These are phyloP conservation scores for Annulohypoxylon bovei DNA, from an alignment of 495 filamentous ascomycete genomes.

Conservation along the genomic window DNA sequence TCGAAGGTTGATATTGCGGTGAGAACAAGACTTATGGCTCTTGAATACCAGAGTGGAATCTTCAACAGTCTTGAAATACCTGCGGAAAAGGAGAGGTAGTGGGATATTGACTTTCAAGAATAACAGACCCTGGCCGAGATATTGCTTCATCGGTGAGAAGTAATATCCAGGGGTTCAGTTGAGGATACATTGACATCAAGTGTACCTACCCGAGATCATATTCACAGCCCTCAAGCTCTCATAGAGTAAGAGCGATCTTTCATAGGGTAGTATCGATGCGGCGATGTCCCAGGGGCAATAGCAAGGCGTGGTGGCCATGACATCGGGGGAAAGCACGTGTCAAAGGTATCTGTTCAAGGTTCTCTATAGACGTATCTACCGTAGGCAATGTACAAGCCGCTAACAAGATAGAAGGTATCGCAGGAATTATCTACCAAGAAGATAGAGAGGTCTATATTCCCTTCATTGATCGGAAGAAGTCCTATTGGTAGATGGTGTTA, in stretches of 20 bases:
- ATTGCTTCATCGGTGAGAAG: too few species aligned
- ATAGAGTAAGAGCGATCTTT: background rate
- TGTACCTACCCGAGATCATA: background rate
- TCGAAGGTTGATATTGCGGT: too few species aligned
- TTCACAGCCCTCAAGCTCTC: background rate
- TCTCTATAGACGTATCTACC: conserved; percentile 27
- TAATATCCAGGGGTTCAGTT: too few species aligned
- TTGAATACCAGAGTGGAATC: too few species aligned
- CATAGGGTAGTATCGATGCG: background rate
- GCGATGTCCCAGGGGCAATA: background rate
- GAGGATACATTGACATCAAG: background rate
- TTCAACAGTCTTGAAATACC: too few species aligned
- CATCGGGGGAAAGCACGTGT: background rate
- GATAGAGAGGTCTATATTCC: conserved; percentile 16
- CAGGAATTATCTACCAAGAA: background rate
- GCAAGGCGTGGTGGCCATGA: background rate
- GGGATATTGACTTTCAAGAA: too few species aligned
- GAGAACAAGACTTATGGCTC: too few species aligned
- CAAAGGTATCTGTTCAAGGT: conserved; percentile 20
- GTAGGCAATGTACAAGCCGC: conserved; percentile 30
- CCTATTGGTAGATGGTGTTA: conserved; percentile 9
- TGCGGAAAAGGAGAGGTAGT: too few species aligned
- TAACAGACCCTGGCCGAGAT: background rate
- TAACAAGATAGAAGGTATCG: background rate
- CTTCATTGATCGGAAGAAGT: conserved; percentile 41